Conservation (phyloP, 345 rosid species). For the Murraya paniculata region DNA sequence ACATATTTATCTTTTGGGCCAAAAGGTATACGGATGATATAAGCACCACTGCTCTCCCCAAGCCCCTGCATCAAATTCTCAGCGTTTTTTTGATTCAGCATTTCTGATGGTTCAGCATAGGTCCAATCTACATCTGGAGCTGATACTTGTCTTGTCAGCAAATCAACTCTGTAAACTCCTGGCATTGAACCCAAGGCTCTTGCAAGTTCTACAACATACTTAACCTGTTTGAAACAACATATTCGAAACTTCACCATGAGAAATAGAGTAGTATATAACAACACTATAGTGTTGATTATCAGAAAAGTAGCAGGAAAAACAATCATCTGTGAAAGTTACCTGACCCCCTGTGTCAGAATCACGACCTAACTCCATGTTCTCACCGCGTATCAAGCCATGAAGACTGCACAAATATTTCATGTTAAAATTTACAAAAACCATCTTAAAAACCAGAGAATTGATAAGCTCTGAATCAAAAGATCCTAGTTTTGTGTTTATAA, state of each 20-base stretch:
- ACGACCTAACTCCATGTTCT: conserved; percentile 85
- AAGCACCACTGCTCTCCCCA: conserved; percentile 83
- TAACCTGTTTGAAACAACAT: conserved; percentile 44
- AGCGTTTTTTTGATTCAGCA: conserved; percentile 41
- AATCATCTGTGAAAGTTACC: conserved; percentile 27
- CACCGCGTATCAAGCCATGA: conserved; percentile 81
- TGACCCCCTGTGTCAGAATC: conserved; percentile 92
- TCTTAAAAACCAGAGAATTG: neutral
- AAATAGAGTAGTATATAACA: neutral
- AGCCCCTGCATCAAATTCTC: conserved; percentile 40
- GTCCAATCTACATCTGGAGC: conserved; percentile 71
- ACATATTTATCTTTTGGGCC: conserved; percentile 73
- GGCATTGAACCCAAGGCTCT: conserved; percentile 79
- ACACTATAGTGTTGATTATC: neutral
- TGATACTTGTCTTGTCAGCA: conserved; percentile 71
- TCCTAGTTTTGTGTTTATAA: neutral
- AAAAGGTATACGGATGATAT: conserved; percentile 74
- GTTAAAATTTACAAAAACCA: conserved; percentile 4
- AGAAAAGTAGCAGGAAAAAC: neutral
- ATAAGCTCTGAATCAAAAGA: conserved; percentile 1
- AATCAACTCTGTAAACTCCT: conserved; percentile 79
- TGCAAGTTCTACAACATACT: conserved; percentile 87
- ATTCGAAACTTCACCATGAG: neutral
- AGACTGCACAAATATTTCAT: conserved; percentile 48
- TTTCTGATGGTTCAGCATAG: conserved; percentile 75